Evolutionary conservation across 495 filamentous ascomycete species (phyloP), one percentile per base, ranked within the genome.

Genomic region (Mytilinidion resinicola): DNA sequence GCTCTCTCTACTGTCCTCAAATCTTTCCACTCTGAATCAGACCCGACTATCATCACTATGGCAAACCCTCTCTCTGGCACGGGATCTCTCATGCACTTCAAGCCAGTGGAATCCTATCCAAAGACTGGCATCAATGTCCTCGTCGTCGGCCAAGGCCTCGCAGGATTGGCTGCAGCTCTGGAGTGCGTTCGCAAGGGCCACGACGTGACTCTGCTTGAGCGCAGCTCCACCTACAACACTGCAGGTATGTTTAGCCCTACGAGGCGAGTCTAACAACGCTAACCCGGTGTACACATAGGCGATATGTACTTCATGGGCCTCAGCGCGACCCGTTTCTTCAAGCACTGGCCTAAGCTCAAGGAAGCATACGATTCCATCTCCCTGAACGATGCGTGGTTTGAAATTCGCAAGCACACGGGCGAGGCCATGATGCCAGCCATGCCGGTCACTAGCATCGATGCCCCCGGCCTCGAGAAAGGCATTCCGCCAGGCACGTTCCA

Each of bases 151-250:
- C 70, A 9, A 84, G 84, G 44, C 78, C 86, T 33, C 1, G 85
- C 78, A 34, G 85, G 84, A 8, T 72, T 87, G 20, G 82, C 80
- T 0, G 80, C 81, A 2, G 77, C 81, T 15, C 78, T 87, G 30
- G 85, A 87, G 71, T 83, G 80, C 58, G 67, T 74, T 49, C 76
- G 82, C 20, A 84, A 87, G 69, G 84, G 84, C 3, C 83, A 87
- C 59, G 78, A 74, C 42, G 84, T 85, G 14, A 35, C 70, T 34
- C 67, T 85, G 17, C 64, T 83, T 17, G 82, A 85, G 66, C 72
- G 76, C 39, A 76, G 60, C 14, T 30, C 57, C 0, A 39, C 21
- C 20, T 63, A 65, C 56, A 70, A 68, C 51, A 67, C 65, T 36
- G 55, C 63, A 2, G 69, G 67, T 70, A 61, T 53, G 56, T 35